Conservation (phyloP, 1,284 basidiomycete genomes). For the Malassezia vespertilionis region DNA sequence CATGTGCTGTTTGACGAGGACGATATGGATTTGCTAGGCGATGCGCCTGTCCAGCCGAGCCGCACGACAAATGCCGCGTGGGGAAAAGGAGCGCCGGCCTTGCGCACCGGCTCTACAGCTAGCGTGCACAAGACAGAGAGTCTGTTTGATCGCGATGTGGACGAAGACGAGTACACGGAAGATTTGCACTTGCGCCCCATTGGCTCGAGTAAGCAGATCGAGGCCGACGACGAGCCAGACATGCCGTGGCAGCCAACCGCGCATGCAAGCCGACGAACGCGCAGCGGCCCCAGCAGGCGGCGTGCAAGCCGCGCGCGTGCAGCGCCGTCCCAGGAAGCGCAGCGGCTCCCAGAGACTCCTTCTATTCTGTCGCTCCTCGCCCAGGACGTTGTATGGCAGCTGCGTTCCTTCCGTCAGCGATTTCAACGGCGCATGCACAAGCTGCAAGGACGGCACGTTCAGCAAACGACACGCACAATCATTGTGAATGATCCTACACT, state of each 20-base stretch:
- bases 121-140: not conserved
- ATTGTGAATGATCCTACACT: slow-evolving; percentile 37
- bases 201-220: slow-evolving; percentile 34
- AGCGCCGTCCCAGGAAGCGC: not conserved
- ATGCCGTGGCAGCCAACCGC: not conserved
- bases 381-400: slow-evolving; percentile 12
- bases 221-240: slow-evolving; percentile 36
- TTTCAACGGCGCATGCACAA: slow-evolving; percentile 22
- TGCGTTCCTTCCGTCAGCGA: slow-evolving; percentile 17
- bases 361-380: slow-evolving; percentile 8
- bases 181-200: slow-evolving; percentile 9
- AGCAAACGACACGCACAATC: slow-evolving; percentile 32
- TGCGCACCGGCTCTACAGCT: not conserved
- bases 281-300: slow-evolving; percentile 11
- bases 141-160: slow-evolving; percentile 1
- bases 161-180: slow-evolving; percentile 5
- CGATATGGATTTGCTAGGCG: slow-evolving; percentile 39
- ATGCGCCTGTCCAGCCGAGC: slow-evolving; percentile 30
- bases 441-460: slow-evolving; percentile 24
- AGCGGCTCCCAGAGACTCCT: slow-evolving; percentile 7
- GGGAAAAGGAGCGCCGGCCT: not conserved
- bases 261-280: not conserved
- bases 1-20: slow-evolving; percentile 40
- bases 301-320: not conserved
- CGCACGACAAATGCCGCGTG: slow-evolving; percentile 18